phyloP scores from a whole-genome alignment of 805 yeast species.

The Candida nanaspora region DNA sequence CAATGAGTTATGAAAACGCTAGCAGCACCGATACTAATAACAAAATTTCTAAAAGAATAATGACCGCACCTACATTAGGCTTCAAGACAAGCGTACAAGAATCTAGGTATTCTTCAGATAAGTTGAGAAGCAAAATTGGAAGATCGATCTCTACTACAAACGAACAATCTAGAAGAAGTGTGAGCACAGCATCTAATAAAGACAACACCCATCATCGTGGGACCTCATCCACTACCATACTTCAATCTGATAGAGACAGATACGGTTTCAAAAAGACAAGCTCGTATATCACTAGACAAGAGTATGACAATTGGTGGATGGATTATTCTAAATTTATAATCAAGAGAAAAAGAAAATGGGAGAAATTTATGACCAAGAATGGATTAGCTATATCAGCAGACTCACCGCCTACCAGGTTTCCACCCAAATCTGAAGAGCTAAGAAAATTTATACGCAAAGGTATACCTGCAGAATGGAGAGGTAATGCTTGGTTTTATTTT shows the following conservation, averaged over 20 bases:
- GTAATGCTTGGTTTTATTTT: constrained; percentile 93
- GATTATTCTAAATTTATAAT: constrained; percentile 56
- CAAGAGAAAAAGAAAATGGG: constrained; percentile 76
- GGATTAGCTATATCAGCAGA: constrained; percentile 49
- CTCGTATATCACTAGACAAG: constrained; percentile 40
- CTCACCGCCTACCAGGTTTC: constrained; percentile 55
- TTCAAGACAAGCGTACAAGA: constrained; percentile 5
- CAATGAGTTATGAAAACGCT: not conserved
- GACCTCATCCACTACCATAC: constrained; percentile 1
- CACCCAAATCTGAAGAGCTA: constrained; percentile 70
- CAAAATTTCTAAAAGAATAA: not conserved
- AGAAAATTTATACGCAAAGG: constrained; percentile 84
- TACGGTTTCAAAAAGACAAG: constrained; percentile 82
- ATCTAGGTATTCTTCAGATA: constrained; percentile 17
- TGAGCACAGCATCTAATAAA: too few species aligned
- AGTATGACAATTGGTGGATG: constrained; percentile 72
- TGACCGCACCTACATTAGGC: not conserved
- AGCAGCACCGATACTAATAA: not conserved
- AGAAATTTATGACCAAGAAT: constrained; percentile 49
- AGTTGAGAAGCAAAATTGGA: constrained; percentile 15
- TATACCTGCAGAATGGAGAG: constrained; percentile 96
- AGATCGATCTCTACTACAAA: constrained; percentile 8
- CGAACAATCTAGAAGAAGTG: not conserved
- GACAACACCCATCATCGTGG: constrained; percentile 1
- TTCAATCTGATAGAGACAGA: constrained; percentile 44